Percentiles rank a stretch among this genome's conserved stretches.
phyloP scores from a whole-genome alignment of 108 stramenopile genomes.

The Cyclotella distinguenda region DNA sequence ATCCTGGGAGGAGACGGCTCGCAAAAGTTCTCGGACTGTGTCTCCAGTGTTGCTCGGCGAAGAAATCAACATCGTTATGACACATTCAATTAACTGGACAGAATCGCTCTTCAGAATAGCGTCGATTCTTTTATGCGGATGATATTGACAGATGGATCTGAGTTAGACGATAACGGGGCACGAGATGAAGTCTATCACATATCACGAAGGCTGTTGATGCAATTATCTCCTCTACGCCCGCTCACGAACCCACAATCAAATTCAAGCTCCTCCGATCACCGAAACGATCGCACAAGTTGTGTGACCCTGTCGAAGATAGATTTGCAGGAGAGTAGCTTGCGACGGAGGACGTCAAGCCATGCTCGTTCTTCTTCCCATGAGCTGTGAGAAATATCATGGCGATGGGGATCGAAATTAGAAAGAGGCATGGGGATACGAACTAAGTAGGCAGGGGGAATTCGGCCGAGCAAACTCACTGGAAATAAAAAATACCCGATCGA shows the following conservation, averaged over 20 bases:
- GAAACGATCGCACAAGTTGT: too few species aligned
- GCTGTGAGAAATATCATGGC: constrained; percentile 26
- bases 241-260: constrained; percentile 1
- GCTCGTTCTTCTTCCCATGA: constrained; percentile 83
- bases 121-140: constrained; percentile 37
- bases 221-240: constrained; percentile 5
- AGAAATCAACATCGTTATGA: neutral
- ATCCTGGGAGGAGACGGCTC: constrained; percentile 48
- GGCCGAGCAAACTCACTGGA: constrained; percentile 9
- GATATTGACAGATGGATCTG: constrained; percentile 13
- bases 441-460: neutral
- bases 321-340: constrained; percentile 62
- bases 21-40: constrained; percentile 33
- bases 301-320: constrained; percentile 78
- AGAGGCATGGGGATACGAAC: neutral
- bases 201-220: constrained; percentile 29
- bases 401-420: neutral
- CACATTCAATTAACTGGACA: neutral
- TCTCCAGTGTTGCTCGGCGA: constrained; percentile 28
- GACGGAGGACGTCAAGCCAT: constrained; percentile 81
- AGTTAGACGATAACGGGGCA: constrained; percentile 19
- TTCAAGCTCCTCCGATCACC: neutral
- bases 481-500: constrained; percentile 29
- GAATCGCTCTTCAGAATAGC: neutral
- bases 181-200: constrained; percentile 32